These are phyloP conservation scores for Edaphochlamys debaryana DNA, from an alignment of 139 green algal species.

Conservation along the genomic window DNA sequence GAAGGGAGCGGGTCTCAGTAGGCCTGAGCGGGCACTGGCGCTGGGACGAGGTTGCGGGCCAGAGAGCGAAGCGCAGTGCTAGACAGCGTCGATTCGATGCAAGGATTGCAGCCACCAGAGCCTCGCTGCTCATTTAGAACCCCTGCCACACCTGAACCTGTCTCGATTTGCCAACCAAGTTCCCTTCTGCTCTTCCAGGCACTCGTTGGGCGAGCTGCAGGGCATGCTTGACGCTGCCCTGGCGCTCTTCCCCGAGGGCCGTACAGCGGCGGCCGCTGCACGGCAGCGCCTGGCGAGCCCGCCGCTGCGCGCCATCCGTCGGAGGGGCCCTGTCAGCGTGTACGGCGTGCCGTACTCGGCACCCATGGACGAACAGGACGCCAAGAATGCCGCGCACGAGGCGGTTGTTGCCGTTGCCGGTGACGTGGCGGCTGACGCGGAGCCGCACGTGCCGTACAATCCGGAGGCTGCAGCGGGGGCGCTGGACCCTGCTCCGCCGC, in stretches of 20 bases:
- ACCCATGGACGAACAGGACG: background rate
- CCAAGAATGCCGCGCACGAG: background rate
- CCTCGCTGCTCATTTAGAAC: too few relatives aligned
- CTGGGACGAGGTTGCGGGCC: too few relatives aligned
- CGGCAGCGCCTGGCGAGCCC: background rate
- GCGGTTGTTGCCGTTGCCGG: conserved; percentile 5
- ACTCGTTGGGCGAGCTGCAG: conserved; percentile 52
- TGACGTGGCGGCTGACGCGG: background rate
- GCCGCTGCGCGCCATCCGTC: background rate
- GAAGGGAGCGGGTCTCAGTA: too few relatives aligned
- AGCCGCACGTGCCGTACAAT: conserved; percentile 17
- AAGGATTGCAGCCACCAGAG: too few relatives aligned
- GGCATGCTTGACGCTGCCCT: conserved; percentile 31
- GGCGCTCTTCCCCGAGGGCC: conserved; percentile 44
- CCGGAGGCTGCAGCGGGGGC: background rate
- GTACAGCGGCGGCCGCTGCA: conserved; percentile 3
- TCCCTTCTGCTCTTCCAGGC: background rate
- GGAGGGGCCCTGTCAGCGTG: conserved; percentile 6
- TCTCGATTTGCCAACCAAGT: too few relatives aligned
- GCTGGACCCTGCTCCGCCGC: background rate
- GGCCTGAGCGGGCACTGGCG: too few relatives aligned
- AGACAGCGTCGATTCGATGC: too few relatives aligned
- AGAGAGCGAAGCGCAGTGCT: too few relatives aligned
- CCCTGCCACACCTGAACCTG: too few relatives aligned
- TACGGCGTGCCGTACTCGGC: conserved; percentile 3